Evolutionary conservation across 129 eudicot genomes (phyloP).

Genomic region (Calendula officinalis): DNA sequence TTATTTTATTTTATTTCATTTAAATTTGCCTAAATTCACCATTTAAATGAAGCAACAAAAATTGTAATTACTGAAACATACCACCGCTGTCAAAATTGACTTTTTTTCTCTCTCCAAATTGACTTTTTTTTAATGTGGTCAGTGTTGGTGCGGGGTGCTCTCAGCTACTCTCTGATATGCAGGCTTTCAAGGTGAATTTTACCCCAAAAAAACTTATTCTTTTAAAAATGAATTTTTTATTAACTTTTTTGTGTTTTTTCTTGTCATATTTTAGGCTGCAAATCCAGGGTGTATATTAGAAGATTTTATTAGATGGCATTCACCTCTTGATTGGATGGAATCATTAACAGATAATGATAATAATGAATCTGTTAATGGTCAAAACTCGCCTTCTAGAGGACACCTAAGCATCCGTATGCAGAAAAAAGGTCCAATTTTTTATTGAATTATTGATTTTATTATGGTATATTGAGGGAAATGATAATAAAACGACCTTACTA

Average conservation of each 20-base stretch:
- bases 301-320: constrained; percentile 98
- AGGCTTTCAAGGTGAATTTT: constrained; percentile 84
- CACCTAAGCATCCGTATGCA: constrained; percentile 87
- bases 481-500: too few species aligned
- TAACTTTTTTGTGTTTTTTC: neutral
- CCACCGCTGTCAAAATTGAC: too few species aligned
- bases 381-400: constrained; percentile 57
- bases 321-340: constrained; percentile 98
- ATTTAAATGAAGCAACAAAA: neutral
- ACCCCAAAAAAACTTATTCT: neutral
- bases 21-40: too few species aligned
- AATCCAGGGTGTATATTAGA: constrained; percentile 97
- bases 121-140: constrained; percentile 23
- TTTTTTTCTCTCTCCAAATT: too few species aligned
- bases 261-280: constrained; percentile 70
- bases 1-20: neutral
- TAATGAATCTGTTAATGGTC: constrained; percentile 34
- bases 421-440: constrained; percentile 67
- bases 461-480: neutral
- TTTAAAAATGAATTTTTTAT: neutral
- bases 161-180: constrained; percentile 99
- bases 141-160: constrained; percentile 99
- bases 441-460: neutral
- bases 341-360: constrained; percentile 37
- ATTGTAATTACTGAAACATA: neutral